Percentiles rank a stretch among this genome's conserved stretches.
Conservation (phyloP, 768 basidiomycete genomes). For the Suillus bovinus region DNA sequence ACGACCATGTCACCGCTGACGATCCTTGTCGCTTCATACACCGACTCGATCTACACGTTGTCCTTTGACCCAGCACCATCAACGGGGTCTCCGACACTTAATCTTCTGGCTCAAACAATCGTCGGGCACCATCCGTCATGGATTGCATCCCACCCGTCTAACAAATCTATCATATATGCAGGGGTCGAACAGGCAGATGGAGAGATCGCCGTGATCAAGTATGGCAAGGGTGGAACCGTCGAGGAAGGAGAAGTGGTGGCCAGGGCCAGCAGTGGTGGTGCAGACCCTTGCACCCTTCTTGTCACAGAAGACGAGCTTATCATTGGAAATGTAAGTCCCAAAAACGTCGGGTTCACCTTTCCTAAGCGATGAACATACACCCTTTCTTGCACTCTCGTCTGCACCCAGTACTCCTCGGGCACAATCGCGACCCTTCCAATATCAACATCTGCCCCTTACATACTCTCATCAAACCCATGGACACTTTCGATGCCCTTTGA, state of each 20-base stretch:
- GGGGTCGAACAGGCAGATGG: slow-evolving; percentile 70
- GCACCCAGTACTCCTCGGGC: slow-evolving; percentile 66
- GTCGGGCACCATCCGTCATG: slow-evolving; percentile 75
- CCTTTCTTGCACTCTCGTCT: slow-evolving; percentile 4
- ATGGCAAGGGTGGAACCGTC: slow-evolving; percentile 44
- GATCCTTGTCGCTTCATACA: slow-evolving; percentile 69
- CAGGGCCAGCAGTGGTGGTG: slow-evolving; percentile 51
- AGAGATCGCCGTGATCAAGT: slow-evolving; percentile 57
- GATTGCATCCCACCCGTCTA: slow-evolving; percentile 62
- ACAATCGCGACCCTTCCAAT: slow-evolving; percentile 57
- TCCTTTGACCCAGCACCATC: slow-evolving; percentile 61
- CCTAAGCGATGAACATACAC: background rate
- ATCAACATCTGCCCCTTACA: slow-evolving; percentile 46
- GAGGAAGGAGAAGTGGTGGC: slow-evolving; percentile 45
- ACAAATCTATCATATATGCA: slow-evolving; percentile 61
- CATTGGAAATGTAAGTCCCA: slow-evolving; percentile 67
- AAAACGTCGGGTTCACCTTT: background rate
- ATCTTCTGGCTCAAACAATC: slow-evolving; percentile 41
- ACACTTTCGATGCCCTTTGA: slow-evolving; percentile 42
- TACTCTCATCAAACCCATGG: slow-evolving; percentile 35
- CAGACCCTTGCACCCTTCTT: slow-evolving; percentile 63
- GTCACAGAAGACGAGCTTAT: slow-evolving; percentile 59
- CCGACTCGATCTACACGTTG: slow-evolving; percentile 61
- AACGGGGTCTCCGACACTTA: slow-evolving; percentile 54
- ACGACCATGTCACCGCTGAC: slow-evolving; percentile 20